Conservation (phyloP, 495 filamentous ascomycete species). For the Hapsidospora chrysogenum region DNA sequence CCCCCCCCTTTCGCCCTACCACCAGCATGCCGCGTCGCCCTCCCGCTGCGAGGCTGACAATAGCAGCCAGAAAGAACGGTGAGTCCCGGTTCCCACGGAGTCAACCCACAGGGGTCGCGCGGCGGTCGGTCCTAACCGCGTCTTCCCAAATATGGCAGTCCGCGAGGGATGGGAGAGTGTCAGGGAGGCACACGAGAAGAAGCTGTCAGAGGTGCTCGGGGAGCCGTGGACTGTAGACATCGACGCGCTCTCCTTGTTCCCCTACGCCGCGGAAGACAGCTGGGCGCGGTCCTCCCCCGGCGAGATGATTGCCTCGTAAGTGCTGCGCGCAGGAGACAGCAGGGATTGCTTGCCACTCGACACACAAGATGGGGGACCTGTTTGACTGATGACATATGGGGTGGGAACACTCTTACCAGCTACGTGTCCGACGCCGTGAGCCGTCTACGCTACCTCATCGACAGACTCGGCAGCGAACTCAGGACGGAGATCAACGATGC, state of each 20-base stretch:
- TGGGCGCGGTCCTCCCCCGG: conserved; percentile 30
- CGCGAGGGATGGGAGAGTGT: conserved; percentile 35
- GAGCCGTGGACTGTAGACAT: conserved; percentile 30
- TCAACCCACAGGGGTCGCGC: too few relatives aligned
- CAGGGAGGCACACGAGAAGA: conserved; percentile 22
- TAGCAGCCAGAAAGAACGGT: conserved; percentile 36
- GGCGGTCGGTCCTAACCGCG: not conserved
- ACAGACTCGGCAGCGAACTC: conserved; percentile 16
- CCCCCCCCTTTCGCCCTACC: too few relatives aligned
- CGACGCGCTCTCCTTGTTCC: conserved; percentile 26
- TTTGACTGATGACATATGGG: too few relatives aligned
- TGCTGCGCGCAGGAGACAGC: too few relatives aligned
- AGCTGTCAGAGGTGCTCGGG: conserved; percentile 24
- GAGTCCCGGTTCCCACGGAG: conserved; percentile 4
- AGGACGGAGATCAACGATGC: conserved; percentile 31
- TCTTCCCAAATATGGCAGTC: conserved; percentile 14
- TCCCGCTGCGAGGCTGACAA: conserved; percentile 33
- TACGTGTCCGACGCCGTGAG: conserved; percentile 26
- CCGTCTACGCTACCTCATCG: conserved; percentile 19
- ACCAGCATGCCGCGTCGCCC: conserved; percentile 22
- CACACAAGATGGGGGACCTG: too few relatives aligned
- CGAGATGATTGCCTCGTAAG: conserved; percentile 24
- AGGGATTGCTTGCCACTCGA: too few relatives aligned
- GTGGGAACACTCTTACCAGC: conserved; percentile 6
- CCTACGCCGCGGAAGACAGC: conserved; percentile 28